Evolutionary conservation across 2,329 filamentous ascomycete genomes (phyloP), one percentile per base, ranked within the genome.

Genomic region (Apiospora malaysiana): DNA sequence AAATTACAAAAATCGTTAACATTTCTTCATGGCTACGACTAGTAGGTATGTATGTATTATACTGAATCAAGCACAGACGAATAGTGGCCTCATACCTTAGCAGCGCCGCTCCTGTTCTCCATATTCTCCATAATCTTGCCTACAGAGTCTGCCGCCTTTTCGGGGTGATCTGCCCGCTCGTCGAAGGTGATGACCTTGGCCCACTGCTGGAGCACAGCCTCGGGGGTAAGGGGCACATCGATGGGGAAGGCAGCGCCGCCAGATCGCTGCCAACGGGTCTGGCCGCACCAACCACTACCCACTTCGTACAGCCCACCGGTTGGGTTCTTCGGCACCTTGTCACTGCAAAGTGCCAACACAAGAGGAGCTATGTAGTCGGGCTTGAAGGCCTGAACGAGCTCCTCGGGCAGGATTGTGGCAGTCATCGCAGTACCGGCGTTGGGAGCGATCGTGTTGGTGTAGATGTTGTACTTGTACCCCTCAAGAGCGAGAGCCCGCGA

Each of bases 371-470:
- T 95, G 83, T 97, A 98, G 80, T 98, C 95, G 72, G 96, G 96
- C 91, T 98, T 99, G 88, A 99, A 97, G 65, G 96, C 95, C 86
- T 98, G 95, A 23, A 99, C 95, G 85, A 98, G 91, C 86, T 99
- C 96, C 84, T 97, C 94, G 42, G 96, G 96, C 87, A 99, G 89
- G 81, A 99, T 93, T 68, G 93, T 95, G 76, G 91, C 90, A 70
- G 96, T 99, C 93, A 99, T 96, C 80, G 92, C 91, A 63, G 96
- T 99, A 77, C 96, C 96, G 49, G 96, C 96, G 79, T 98, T 99
- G 76, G 96, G 96, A 32, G 96, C 96, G 78, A 99, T 98, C 71
- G 95, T 97, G 88, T 99, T 99, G 82, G 97, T 94, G 78, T 91
- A 94, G 83, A 99, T 98, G 87, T 98, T 97, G 88, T 99, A 94